phyloP scores from a whole-genome alignment of 192 early-diverging fungal species.

The Thamnidium elegans region DNA sequence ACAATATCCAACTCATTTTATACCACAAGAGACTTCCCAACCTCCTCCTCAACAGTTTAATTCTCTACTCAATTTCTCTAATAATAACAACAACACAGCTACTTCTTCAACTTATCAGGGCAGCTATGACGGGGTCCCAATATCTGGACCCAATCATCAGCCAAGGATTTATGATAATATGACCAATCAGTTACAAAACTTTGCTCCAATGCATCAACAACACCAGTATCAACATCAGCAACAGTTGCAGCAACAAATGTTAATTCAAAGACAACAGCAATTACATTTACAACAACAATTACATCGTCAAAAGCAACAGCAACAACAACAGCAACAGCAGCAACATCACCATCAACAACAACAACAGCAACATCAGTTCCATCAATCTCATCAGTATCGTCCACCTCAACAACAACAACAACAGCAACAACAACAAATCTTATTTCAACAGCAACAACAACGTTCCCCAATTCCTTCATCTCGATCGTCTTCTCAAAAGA shows the following conservation, averaged over 20 bases:
- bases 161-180: slow-evolving; percentile 12
- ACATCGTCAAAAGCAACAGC: slow-evolving; percentile 1
- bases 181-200: slow-evolving; percentile 6
- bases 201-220: slow-evolving; percentile 9
- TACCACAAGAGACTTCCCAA: neutral
- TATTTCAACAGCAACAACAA: slow-evolving; percentile 3
- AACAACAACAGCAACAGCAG: neutral
- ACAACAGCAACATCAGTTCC: slow-evolving; percentile 4
- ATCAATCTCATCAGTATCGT: neutral
- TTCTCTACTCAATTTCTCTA: too few species aligned
- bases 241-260: neutral
- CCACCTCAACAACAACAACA: neutral
- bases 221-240: neutral
- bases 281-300: neutral
- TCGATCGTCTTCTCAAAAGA: slow-evolving; percentile 7
- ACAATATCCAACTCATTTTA: slow-evolving; percentile 11
- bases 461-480: neutral
- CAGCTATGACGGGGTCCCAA: slow-evolving; percentile 21
- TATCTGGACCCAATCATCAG: slow-evolving; percentile 17
- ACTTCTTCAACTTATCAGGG: slow-evolving; percentile 8
- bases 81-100: neutral
- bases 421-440: neutral
- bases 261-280: neutral
- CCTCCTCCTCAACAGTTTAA: neutral
- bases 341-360: slow-evolving; percentile 7